Percentiles rank a stretch among this genome's conserved stretches.
These are phyloP conservation scores for Haberlea rhodopensis DNA, from an alignment of 257 asterid genomes.

Conservation along the genomic window DNA sequence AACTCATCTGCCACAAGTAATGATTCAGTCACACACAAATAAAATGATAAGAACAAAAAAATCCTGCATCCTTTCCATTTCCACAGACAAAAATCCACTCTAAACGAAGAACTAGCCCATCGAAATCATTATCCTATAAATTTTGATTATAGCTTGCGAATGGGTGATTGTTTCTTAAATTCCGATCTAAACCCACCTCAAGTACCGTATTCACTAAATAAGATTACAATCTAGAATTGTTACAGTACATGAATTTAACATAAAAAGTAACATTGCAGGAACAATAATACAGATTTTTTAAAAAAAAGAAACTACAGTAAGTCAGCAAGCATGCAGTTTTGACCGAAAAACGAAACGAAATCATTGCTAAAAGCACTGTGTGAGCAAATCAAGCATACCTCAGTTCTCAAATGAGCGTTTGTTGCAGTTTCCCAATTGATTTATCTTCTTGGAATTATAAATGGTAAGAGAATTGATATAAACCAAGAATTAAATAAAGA, in stretches of 20 bases:
- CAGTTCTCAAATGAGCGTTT: background rate
- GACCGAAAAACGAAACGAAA: background rate
- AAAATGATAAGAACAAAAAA: too few relatives aligned
- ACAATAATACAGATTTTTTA: too few relatives aligned
- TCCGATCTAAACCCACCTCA: background rate
- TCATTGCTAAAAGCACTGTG: background rate
- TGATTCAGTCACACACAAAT: background rate
- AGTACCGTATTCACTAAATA: background rate
- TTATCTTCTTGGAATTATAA: background rate
- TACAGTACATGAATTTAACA: background rate
- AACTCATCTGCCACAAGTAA: too few relatives aligned
- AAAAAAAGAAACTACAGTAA: background rate
- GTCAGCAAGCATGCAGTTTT: background rate
- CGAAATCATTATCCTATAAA: background rate
- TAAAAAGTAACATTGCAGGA: too few relatives aligned
- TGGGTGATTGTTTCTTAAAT: background rate
- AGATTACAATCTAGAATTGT: background rate
- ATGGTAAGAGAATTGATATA: background rate
- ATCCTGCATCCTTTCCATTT: background rate
- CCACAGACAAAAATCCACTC: background rate
- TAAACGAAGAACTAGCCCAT: background rate
- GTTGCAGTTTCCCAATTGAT: background rate
- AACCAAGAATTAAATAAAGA: too few relatives aligned
- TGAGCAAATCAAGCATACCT: background rate
- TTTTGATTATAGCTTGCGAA: too few relatives aligned